Evolutionary conservation across 148 eudicot species (phyloP).

Genomic region (Polygonum maritimum): DNA sequence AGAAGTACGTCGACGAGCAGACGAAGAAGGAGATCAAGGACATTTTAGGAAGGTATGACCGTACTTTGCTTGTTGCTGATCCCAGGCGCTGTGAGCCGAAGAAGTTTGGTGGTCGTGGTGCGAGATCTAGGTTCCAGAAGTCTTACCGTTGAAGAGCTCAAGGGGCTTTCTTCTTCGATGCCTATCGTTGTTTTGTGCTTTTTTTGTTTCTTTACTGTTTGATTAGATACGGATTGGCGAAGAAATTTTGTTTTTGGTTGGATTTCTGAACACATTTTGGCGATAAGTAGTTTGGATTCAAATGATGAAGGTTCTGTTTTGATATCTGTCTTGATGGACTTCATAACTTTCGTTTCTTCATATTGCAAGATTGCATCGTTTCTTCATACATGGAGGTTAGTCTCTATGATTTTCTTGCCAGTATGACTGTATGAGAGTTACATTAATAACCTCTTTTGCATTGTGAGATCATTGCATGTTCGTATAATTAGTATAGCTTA

Average conservation of each 20-base stretch:
- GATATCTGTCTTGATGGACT: background rate
- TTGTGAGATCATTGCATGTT: too few species aligned
- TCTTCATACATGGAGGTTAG: background rate
- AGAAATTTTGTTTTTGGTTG: background rate
- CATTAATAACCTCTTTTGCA: too few species aligned
- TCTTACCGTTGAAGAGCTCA: constrained; percentile 13
- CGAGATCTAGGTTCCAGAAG: constrained; percentile 17
- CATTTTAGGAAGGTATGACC: constrained; percentile 3
- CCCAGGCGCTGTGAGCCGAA: constrained; percentile 18
- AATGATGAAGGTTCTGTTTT: background rate
- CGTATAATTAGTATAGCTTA: background rate
- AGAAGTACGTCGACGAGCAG: constrained; percentile 16
- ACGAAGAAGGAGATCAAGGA: constrained; percentile 17
- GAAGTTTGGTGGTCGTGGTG: constrained; percentile 20
- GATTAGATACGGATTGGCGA: background rate
- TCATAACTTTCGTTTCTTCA: background rate
- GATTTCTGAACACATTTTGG: background rate
- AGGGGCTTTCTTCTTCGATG: background rate
- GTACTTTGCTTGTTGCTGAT: constrained; percentile 19
- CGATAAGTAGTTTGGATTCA: background rate
- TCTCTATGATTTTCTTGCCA: too few species aligned
- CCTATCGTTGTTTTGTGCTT: background rate
- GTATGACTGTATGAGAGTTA: too few species aligned
- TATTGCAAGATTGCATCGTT: background rate
- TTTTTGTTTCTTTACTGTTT: background rate